A percentile compares a stretch with the other conserved stretches of the same genome.
phyloP scores from a whole-genome alignment of 306 rosid species.

The Acacia melanoxylon region DNA sequence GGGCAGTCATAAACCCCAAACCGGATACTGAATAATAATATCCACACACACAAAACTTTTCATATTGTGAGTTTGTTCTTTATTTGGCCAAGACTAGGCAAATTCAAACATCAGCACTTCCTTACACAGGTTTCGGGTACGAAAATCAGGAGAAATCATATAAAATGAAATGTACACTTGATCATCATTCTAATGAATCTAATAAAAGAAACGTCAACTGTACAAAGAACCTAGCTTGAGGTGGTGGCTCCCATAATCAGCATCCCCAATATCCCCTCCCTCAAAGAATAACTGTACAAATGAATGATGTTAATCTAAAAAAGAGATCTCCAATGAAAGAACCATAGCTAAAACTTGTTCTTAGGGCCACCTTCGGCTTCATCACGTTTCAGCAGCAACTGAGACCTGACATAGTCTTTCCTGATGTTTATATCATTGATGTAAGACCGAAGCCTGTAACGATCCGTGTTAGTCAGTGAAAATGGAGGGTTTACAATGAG shows the following conservation, averaged over 20 bases:
- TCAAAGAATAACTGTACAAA: constrained; percentile 87
- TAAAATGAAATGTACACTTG: constrained; percentile 45
- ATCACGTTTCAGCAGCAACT: constrained; percentile 63
- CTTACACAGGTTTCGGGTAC: not conserved
- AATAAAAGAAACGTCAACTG: constrained; percentile 34
- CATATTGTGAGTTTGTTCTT: not conserved
- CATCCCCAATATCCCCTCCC: constrained; percentile 58
- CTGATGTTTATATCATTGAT: constrained; percentile 74
- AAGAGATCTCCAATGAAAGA: constrained; percentile 26
- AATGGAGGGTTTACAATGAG: constrained; percentile 92
- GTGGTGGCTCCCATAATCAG: constrained; percentile 30
- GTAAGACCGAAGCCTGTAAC: constrained; percentile 82
- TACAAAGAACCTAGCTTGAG: constrained; percentile 40
- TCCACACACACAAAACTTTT: no score
- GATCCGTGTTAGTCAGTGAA: constrained; percentile 80
- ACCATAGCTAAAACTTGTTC: constrained; percentile 39
- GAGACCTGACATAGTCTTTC: constrained; percentile 82
- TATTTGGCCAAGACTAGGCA: not conserved
- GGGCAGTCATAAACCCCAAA: no score
- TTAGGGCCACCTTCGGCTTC: constrained; percentile 55
- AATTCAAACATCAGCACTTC: not conserved
- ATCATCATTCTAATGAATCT: constrained; percentile 46
- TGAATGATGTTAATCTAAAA: constrained; percentile 47
- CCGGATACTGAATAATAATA: no score
- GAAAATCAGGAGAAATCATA: constrained; percentile 4